Evolutionary conservation across 805 yeast genomes (phyloP).

Genomic region (Kodamaea kakaduensis): DNA sequence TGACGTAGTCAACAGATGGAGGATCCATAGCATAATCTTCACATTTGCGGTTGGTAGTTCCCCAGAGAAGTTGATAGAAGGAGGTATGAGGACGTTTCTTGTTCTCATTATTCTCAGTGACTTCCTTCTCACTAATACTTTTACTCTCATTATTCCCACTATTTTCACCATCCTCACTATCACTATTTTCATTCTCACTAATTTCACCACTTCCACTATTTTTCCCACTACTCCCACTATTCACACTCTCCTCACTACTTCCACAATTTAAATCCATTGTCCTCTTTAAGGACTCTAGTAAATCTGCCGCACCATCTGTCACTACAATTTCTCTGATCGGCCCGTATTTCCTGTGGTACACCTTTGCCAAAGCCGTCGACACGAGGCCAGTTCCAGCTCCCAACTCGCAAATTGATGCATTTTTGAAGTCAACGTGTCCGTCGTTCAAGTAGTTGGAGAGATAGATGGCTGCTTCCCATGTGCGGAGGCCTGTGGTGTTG

Average conservation of each 20-base stretch:
- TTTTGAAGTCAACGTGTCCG: slow-evolving; percentile 14
- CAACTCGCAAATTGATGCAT: slow-evolving; percentile 54
- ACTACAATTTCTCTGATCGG: slow-evolving; percentile 32
- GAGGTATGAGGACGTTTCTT: too few species aligned
- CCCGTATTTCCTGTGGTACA: slow-evolving; percentile 12
- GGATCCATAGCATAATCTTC: slow-evolving; percentile 34
- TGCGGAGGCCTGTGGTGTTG: slow-evolving; percentile 87
- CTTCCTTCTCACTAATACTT: too few species aligned
- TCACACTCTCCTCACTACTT: too few species aligned
- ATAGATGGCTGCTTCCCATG: slow-evolving; percentile 90
- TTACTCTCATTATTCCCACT: slow-evolving; percentile 37
- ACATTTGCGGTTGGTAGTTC: slow-evolving; percentile 30
- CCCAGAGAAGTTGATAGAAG: slow-evolving; percentile 50
- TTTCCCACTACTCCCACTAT: too few species aligned
- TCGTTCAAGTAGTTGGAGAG: slow-evolving; percentile 48
- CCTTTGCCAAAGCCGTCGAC: slow-evolving; percentile 44
- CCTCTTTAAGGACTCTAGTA: too few species aligned
- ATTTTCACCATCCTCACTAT: too few species aligned
- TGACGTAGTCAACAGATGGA: slow-evolving; percentile 41
- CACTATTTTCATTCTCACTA: too few species aligned
- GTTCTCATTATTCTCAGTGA: too few species aligned
- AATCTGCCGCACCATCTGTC: slow-evolving; percentile 72
- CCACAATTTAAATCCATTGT: too few species aligned
- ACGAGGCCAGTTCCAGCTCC: slow-evolving; percentile 92
- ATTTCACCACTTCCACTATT: too few species aligned